A percentile compares a stretch with the other conserved stretches of the same genome.
These are phyloP conservation scores for Acrocalymma vagum DNA, from an alignment of 2,329 filamentous ascomycete species.

Conservation along the genomic window DNA sequence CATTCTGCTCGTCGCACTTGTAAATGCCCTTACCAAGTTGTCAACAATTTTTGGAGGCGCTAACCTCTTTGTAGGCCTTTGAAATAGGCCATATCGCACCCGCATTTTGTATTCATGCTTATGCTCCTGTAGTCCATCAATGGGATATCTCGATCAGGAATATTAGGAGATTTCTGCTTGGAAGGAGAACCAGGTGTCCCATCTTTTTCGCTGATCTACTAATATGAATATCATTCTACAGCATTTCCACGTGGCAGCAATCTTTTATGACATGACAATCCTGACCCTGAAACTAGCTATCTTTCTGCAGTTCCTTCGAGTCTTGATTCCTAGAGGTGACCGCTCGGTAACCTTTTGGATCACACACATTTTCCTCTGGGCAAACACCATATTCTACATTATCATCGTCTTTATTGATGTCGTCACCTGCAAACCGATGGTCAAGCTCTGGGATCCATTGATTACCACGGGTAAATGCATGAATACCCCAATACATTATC, in stretches of 20 bases:
- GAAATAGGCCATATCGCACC: neutral
- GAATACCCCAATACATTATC: too few relatives aligned
- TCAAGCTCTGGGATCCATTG: constrained; percentile 8
- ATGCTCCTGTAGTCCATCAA: constrained; percentile 1
- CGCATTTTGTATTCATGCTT: neutral
- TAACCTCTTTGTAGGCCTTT: neutral
- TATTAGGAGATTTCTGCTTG: too few relatives aligned
- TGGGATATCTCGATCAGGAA: constrained; percentile 1
- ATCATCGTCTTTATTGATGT: constrained; percentile 1
- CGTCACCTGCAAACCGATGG: constrained; percentile 9
- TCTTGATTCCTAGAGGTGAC: constrained; percentile 5
- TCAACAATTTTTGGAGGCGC: too few relatives aligned
- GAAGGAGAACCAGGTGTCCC: too few relatives aligned
- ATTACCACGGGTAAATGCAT: constrained; percentile 1
- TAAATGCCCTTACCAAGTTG: too few relatives aligned
- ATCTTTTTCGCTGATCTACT: too few relatives aligned
- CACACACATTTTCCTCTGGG: constrained; percentile 11
- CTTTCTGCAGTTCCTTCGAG: constrained; percentile 10
- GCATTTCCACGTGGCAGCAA: neutral
- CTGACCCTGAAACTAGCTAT: constrained; percentile 10
- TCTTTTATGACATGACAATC: constrained; percentile 7
- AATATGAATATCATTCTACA: too few relatives aligned
- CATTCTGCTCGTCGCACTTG: too few relatives aligned
- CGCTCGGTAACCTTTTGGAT: constrained; percentile 9
- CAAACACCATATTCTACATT: constrained; percentile 11